phyloP scores from a whole-genome alignment of 1,284 basidiomycete genomes.

The Retiboletus fuscus region DNA sequence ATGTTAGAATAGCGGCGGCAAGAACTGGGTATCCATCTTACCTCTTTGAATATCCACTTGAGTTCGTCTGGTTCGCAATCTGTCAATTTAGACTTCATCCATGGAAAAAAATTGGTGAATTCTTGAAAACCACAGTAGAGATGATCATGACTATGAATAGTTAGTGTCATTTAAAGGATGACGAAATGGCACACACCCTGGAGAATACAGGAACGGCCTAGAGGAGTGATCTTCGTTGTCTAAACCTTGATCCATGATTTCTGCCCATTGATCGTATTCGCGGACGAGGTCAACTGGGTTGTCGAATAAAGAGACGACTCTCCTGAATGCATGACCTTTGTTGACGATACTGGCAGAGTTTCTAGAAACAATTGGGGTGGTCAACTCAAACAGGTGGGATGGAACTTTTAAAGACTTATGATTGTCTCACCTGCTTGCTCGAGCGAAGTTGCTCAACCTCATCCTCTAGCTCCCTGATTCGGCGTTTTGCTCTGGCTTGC shows the following conservation, averaged over 20 bases:
- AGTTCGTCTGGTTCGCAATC: constrained; percentile 2
- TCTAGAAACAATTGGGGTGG: background rate
- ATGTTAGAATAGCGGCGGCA: background rate
- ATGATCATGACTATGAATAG: background rate
- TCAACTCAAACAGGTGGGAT: too few species aligned
- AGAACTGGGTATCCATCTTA: background rate
- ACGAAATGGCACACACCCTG: background rate
- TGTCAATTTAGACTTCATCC: constrained; percentile 6
- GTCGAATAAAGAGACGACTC: background rate
- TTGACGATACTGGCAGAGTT: background rate
- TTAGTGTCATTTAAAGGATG: background rate
- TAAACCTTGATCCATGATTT: background rate
- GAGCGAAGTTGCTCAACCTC: too few species aligned
- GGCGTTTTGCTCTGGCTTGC: too few species aligned
- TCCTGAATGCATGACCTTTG: background rate
- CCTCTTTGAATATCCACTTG: constrained; percentile 6
- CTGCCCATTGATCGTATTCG: background rate
- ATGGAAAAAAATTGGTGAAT: constrained; percentile 2
- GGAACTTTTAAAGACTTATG: too few species aligned
- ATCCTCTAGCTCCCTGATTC: too few species aligned
- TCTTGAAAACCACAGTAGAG: background rate
- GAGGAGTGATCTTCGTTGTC: background rate
- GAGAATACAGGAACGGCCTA: background rate
- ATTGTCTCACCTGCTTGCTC: too few species aligned
- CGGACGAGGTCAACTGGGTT: too few species aligned